phyloP scores from a whole-genome alignment of 2,329 filamentous ascomycete species.

The Macrophomina phaseolina region DNA sequence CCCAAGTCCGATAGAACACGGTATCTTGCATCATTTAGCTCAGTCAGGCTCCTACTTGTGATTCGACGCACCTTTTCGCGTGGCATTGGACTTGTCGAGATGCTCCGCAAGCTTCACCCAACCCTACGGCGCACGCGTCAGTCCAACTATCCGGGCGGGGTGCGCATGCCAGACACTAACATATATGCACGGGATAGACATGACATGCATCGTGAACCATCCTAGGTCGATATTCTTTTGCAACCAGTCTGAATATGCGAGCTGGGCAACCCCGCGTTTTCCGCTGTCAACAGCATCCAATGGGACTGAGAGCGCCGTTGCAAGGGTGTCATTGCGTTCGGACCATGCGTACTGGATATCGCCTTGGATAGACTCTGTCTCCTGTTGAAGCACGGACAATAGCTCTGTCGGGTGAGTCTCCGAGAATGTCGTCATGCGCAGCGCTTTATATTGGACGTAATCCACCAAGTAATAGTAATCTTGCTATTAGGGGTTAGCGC shows the following conservation, averaged over 20 bases:
- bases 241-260: constrained; percentile 2
- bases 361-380: not conserved
- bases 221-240: constrained; percentile 8
- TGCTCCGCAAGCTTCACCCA: not conserved
- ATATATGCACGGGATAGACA: constrained; percentile 7
- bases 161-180: not conserved
- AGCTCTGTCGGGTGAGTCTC: not conserved
- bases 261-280: not conserved
- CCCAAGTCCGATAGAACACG: constrained; percentile 2
- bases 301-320: not conserved
- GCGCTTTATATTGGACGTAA: constrained; percentile 5
- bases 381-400: not conserved
- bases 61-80: not conserved
- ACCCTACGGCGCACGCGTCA: not conserved
- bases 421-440: constrained; percentile 11
- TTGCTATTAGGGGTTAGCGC: not conserved
- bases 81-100: not conserved
- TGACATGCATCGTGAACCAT: constrained; percentile 8
- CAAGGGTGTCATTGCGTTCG: not conserved
- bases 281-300: not conserved
- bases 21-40: not conserved
- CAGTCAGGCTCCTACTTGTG: not conserved
- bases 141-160: not conserved
- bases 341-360: constrained; percentile 12
- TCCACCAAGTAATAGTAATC: constrained; percentile 8